Conservation (phyloP, 2,329 filamentous ascomycete species). For the Paecilomyces variotii region DNA sequence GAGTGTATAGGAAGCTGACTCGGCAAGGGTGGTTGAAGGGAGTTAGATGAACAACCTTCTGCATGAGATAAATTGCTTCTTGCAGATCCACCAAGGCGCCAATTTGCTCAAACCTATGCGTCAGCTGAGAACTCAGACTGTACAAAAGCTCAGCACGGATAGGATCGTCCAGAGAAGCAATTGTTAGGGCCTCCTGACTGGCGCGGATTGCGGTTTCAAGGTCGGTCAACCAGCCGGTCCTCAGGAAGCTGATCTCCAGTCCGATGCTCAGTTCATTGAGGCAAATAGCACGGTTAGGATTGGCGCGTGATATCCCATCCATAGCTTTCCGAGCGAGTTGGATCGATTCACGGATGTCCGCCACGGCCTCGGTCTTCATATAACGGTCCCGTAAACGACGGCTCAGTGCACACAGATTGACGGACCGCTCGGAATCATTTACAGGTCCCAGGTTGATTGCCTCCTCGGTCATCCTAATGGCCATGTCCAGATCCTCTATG, state of each 20-base stretch:
- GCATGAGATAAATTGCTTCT: not conserved
- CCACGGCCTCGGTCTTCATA: not conserved
- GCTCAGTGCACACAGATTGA: not conserved
- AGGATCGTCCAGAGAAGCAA: not conserved
- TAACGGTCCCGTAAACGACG: not conserved
- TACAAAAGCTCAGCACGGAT: not conserved
- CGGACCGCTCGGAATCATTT: not conserved
- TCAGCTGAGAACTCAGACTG: not conserved
- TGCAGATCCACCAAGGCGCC: not conserved
- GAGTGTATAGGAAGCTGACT: not conserved
- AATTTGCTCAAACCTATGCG: not conserved
- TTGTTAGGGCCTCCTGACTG: not conserved
- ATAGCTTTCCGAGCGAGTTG: not conserved
- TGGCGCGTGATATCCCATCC: not conserved
- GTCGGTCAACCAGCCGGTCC: not conserved
- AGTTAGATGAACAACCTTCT: not conserved
- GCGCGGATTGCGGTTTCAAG: not conserved
- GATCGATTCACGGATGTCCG: not conserved
- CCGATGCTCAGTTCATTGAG: not conserved
- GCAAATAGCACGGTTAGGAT: not conserved
- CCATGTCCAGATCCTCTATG: not conserved
- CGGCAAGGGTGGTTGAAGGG: not conserved
- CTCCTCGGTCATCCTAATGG: not conserved
- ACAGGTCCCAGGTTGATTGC: not conserved
- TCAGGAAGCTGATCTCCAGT: not conserved